Evolutionary conservation across 331 rosid genomes (phyloP).

Genomic region (Malus hybrid): DNA sequence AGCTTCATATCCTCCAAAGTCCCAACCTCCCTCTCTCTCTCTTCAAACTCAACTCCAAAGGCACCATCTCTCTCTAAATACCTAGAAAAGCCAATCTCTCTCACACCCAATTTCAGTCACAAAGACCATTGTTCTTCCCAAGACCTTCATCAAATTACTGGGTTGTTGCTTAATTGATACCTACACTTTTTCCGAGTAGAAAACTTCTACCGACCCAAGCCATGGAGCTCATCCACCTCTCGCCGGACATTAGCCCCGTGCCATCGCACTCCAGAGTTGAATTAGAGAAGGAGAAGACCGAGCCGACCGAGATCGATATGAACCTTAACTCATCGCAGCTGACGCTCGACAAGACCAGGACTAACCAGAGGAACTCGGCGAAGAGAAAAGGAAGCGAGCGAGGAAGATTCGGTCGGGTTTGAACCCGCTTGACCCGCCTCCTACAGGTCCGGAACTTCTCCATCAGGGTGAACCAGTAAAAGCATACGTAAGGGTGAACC

Average conservation of each 20-base stretch:
- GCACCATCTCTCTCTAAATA: no score
- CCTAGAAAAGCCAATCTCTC: no score
- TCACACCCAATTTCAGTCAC: not conserved
- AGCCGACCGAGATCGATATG: constrained; percentile 71
- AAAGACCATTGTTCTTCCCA: not conserved
- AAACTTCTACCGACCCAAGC: constrained; percentile 88
- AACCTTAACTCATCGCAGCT: constrained; percentile 57
- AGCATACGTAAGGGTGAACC: constrained; percentile 69
- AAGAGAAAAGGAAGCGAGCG: constrained; percentile 88
- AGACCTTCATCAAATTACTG: not conserved
- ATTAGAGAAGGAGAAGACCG: constrained; percentile 76
- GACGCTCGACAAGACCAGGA: constrained; percentile 39
- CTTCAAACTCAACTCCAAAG: no score
- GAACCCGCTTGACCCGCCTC: no score
- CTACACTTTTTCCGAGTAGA: not conserved
- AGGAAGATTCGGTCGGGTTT: constrained; percentile 32
- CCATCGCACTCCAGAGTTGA: constrained; percentile 31
- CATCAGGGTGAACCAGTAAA: constrained; percentile 33
- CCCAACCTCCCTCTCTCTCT: no score
- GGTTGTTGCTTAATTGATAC: not conserved
- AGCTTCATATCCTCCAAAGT: no score
- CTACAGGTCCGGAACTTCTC: no score
- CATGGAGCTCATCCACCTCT: constrained; percentile 51
- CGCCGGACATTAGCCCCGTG: constrained; percentile 23
- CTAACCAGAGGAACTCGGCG: constrained; percentile 36